Evolutionary conservation across 352 stramenopile genomes (phyloP), one percentile per base, ranked within the genome.

Genomic region (Pythium insidiosum): DNA sequence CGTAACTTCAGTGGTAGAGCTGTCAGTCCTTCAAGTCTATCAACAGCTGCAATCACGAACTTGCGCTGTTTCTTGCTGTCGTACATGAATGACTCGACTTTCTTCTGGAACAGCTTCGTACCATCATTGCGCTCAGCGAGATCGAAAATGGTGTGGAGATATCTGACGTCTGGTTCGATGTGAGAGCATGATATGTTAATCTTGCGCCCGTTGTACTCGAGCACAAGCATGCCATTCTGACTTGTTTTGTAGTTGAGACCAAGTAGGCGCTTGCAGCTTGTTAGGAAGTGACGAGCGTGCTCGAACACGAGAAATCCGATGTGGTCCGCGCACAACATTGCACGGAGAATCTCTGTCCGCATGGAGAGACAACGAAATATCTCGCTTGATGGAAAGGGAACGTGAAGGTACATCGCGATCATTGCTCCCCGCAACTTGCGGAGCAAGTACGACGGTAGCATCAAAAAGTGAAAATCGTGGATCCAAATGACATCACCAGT

Each of bases 401-500:
- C 97, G 56, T 99, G 96, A 16, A 99, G 62, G 65, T 99, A 99
- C 35, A 98, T 83, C 5, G 94, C 96, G 56, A 99, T 88, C 50
- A 97, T 88, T 16, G 95, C 93, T 20, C 83, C 94, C 0, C 68
- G 62, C 26, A 98, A 73, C 15, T 88, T 79, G 21, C 95, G 74
- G 19, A 94, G 84, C 30, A 99, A 63, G 47, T 98, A 99, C 5
- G 86, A 97, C 10, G 96, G 96, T 28, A 99, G 68, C 57, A 99
- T 95, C 47, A 99, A 75, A 28, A 99, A 83, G 66, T 98, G 94
- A 54, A 98, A 98, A 41, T 97, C 96, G 59, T 99, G 95, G 37
- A 99, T 94, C 96, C 96, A 99, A 45, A 99, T 86, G 34, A 96
- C 65, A 60, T 95, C 72, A 15, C 81, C 75, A 6, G 72, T 61